Base-by-base conservation (phyloP, 441 rosid genomes). In the Theobroma grandiflorum region DNA sequence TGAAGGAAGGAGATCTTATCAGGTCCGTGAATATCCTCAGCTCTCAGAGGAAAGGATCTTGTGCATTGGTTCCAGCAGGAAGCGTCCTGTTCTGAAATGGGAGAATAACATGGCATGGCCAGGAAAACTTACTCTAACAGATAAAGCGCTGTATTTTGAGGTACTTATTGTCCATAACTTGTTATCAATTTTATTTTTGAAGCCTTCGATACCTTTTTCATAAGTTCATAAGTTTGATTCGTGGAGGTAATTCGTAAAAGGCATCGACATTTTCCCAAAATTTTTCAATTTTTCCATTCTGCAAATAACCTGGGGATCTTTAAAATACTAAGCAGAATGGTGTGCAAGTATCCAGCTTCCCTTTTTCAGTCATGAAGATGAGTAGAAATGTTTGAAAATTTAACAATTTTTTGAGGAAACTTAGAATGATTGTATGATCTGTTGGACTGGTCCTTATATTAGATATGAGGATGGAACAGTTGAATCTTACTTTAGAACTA, bases 21-120 rank as follows among this genome's bases (percentile, higher is more conserved):
- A 89, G 83, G 77, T 76, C 79, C 89, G 88, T 53, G 92, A 91
- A 63, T 75, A 67, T 85, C 88, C 88, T 26, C 82, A 85, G 84
- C 78, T 88, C 73, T 86, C 88, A 53, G 78, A 83, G 64, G 99
- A 97, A 91, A 88, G 85, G 85, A 87, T 97, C 76, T 86, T 95
- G 84, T 97, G 98, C 86, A 81, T 91, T 79, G 98, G 89, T 76
- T 84, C 98, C 78, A 89, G 94, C 90, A 88, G 90, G 89, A 97
- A 97, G 84, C 90, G 88, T 64, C 98, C 99, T 68, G 99, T 95
- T 82, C 90, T 97, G 69, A 95, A 91, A 83, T 97, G 99, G 99
- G 96, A 93, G 81, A 94, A 92, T 79, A 91, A 92, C 82, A 90
- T 92, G 82, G 98, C 96, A 67, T 97, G 98, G 99, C 99, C 99